Evolutionary conservation across 2,329 filamentous ascomycete genomes (phyloP), one percentile per base, ranked within the genome.

Genomic region (Microdochium trichocladiopsis): DNA sequence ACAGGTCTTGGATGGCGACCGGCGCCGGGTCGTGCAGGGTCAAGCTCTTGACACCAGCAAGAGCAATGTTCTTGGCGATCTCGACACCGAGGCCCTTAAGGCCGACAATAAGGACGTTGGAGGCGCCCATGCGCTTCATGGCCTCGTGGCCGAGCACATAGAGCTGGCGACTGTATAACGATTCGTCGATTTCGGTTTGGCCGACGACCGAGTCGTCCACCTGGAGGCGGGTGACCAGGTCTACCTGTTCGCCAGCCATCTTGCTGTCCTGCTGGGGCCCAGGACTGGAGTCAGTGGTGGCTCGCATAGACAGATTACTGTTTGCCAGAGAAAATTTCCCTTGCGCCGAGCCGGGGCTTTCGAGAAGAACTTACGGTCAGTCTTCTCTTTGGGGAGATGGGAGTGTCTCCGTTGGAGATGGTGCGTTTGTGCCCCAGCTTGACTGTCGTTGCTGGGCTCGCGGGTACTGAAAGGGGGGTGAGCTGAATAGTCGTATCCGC

Each of bases 121-220:
- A 97, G 56, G 91, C 89, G 65, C 92, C 84, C 94, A 99, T 99
- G 65, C 94, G 91, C 80, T 95, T 97, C 94, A 99, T 99, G 59
- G 94, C 94, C 71, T 86, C 83, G 63, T 87, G 83, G 57, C 83
- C 83, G 50, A 86, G 69, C 55, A 87, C 84, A 65, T 87, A 87
- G 61, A 88, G 84, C 72, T 88, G 84, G 66, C 84, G 79, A 67
- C 84, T 87, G 75, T 88, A 88, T 61, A 88, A 82, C 52, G 83
- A 84, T 68, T 88, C 84, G 61, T 88, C 84, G 74, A 88, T 88
- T 57, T 86, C 83, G 65, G 66, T 73, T 54, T 70, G 70, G 58
- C 76, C 78, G 37, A 76, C 68, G 52, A 76, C 75, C 33, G 81
- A 78, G 57, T 82, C 76, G 69, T 86, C 83, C 60, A 86, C 80